Conservation (phyloP, 1,284 basidiomycete species). For the Testicularia cyperi region DNA sequence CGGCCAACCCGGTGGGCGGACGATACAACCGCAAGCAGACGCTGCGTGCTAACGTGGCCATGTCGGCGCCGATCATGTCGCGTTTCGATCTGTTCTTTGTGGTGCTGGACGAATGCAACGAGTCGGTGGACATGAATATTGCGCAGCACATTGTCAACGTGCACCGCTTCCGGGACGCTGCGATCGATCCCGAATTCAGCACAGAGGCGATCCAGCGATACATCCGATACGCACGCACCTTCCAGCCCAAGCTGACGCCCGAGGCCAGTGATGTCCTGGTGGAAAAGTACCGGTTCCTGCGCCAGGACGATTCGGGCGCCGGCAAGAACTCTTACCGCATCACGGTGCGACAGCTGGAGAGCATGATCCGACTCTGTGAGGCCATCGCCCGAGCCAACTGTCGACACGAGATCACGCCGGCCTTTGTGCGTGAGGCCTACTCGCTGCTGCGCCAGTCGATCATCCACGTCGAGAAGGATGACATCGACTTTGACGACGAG, state of each 20-base stretch:
- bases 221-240: conserved; percentile 93
- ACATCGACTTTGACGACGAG: conserved; percentile 95
- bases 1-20: conserved; percentile 94
- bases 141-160: conserved; percentile 97
- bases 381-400: conserved; percentile 97
- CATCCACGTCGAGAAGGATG: conserved; percentile 98
- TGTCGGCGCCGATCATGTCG: conserved; percentile 99
- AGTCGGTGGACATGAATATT: conserved; percentile 86
- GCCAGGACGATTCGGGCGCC: conserved; percentile 81
- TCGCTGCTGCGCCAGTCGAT: conserved; percentile 91
- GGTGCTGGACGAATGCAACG: conserved; percentile 95
- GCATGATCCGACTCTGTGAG: conserved; percentile 94
- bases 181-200: conserved; percentile 92
- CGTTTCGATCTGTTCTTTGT: conserved; percentile 99
- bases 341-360: conserved; percentile 92
- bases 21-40: conserved; percentile 95
- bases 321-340: conserved; percentile 92
- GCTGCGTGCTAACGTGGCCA: conserved; percentile 90
- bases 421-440: conserved; percentile 93
- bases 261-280: conserved; percentile 91
- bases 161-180: conserved; percentile 90
- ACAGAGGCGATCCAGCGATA: conserved; percentile 95
- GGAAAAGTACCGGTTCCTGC: conserved; percentile 88
- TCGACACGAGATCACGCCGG: conserved; percentile 73
- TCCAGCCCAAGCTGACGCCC: conserved; percentile 79